Percentiles rank a stretch among this genome's conserved stretches.
phyloP scores from a whole-genome alignment of 192 early-diverging fungal species.

The Hyaloraphidium curvatum region DNA sequence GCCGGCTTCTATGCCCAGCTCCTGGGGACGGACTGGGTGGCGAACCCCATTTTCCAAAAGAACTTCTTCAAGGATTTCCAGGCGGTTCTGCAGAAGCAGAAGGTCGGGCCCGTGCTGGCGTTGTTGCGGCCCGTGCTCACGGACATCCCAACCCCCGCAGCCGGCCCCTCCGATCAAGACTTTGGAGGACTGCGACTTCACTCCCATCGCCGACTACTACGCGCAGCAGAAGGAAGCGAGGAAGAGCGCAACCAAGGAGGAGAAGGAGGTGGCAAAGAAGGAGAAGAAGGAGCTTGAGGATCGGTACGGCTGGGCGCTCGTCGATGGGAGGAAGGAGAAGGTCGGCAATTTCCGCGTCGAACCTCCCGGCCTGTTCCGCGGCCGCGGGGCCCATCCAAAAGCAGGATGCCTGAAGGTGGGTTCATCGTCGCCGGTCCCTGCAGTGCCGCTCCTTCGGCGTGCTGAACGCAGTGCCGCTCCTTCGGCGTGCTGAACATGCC shows the following conservation, averaged over 20 bases:
- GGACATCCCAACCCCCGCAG: background rate
- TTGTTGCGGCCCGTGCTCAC: background rate
- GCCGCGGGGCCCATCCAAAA: constrained; percentile 92
- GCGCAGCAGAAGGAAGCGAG: constrained; percentile 53
- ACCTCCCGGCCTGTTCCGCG: constrained; percentile 88
- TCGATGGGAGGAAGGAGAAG: constrained; percentile 89
- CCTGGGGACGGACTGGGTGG: constrained; percentile 60
- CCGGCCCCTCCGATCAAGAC: constrained; percentile 48
- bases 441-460: too few species aligned
- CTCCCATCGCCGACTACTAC: constrained; percentile 61
- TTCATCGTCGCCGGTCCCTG: too few species aligned
- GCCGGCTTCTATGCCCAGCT: constrained; percentile 84
- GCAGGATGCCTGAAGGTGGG: constrained; percentile 70
- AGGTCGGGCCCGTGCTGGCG: constrained; percentile 19
- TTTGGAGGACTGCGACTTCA: constrained; percentile 77
- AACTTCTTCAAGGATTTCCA: constrained; percentile 91
- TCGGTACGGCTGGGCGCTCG: constrained; percentile 43
- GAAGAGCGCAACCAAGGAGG: constrained; percentile 71
- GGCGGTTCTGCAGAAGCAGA: constrained; percentile 35
- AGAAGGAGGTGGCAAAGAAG: constrained; percentile 60
- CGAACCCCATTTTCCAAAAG: constrained; percentile 62
- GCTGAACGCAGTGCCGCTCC: too few species aligned
- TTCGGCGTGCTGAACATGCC: too few species aligned
- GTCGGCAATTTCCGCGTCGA: constrained; percentile 95
- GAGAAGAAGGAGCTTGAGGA: constrained; percentile 51